Evolutionary conservation across 805 yeast species (phyloP), one percentile per base, ranked within the genome.

Genomic region (Yarrowia sp.): DNA sequence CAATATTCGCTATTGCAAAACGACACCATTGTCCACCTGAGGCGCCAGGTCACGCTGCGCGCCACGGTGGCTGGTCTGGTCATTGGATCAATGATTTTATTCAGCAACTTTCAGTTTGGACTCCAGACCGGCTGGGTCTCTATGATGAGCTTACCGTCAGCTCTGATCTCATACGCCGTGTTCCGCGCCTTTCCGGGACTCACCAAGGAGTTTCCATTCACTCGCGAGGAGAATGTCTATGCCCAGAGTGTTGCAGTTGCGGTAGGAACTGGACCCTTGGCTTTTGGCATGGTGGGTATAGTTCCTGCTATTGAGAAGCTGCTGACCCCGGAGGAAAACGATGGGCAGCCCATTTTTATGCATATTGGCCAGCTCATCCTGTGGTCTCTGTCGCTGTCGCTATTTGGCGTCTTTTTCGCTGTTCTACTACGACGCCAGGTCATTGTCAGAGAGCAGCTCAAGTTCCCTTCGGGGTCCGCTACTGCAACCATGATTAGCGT

Each of bases 101-200:
- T 92, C 15, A 90, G 97, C 4, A 93, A 93, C 75, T 95, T 95
- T 77, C 98, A 93, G 74, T 93, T 93, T 74, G 99, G 98, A 0
- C 79, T 93, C 18, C 99, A 93, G 73, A 93, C 98, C 0, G 99
- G 99, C 1, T 93, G 99, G 99, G 97, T 95, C 6, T 91, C 97
- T 10, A 93, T 93, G 99, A 95, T 93, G 99, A 89, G 97, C 22
- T 79, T 93, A 64, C 98, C 99, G 0, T 88, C 97, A 4, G 97
- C 98, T 0, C 76, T 93, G 62, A 76, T 93, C 31, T 97, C 96
- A 0, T 92, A 86, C 74, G 88, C 97, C 0, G 78, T 89, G 17
- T 93, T 92, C 79, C 90, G 86, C 70, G 77, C 84, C 4, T 70
- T 87, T 2, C 65, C 64, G 6, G 79, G 80, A 28, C 60, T 60